Percentiles rank a stretch among this genome's conserved stretches.
phyloP scores from a whole-genome alignment of 352 stramenopile species.

The Blastocystis sp. region DNA sequence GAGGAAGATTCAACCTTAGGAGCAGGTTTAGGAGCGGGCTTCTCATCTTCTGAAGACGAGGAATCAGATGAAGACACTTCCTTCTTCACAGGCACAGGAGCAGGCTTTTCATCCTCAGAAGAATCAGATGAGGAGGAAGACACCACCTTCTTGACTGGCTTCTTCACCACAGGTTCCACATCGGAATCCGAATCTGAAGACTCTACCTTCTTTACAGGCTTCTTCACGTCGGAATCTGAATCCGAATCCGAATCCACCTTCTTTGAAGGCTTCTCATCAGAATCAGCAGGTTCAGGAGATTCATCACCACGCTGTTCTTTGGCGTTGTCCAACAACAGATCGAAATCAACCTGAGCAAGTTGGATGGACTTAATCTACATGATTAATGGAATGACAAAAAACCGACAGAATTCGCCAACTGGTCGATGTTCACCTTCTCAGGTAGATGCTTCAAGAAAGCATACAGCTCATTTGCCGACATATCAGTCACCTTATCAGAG shows the following conservation, averaged over 20 bases:
- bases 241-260: slow-evolving; percentile 25
- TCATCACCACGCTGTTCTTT: neutral
- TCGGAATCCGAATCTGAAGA: slow-evolving; percentile 40
- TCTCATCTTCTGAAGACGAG: slow-evolving; percentile 52
- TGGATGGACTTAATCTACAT: slow-evolving; percentile 40
- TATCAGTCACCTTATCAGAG: neutral
- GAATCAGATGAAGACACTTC: neutral
- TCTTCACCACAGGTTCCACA: slow-evolving; percentile 10
- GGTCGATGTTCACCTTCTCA: slow-evolving; percentile 51
- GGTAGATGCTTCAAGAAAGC: slow-evolving; percentile 58
- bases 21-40: slow-evolving; percentile 34
- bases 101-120: slow-evolving; percentile 59
- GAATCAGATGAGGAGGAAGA: slow-evolving; percentile 22
- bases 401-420: slow-evolving; percentile 29
- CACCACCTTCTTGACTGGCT: slow-evolving; percentile 13
- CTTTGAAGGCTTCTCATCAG: slow-evolving; percentile 23
- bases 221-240: slow-evolving; percentile 37
- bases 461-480: slow-evolving; percentile 29
- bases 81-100: slow-evolving; percentile 16
- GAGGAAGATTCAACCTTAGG: slow-evolving; percentile 47
- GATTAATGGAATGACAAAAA: neutral
- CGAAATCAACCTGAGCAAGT: slow-evolving; percentile 6
- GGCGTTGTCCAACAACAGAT: slow-evolving; percentile 23
- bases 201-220: slow-evolving; percentile 38
- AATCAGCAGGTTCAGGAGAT: neutral